Percentiles rank a stretch among this genome's conserved stretches.
Evolutionary conservation across 148 eudicot genomes (phyloP).

Genomic region (Beta vulgaris): DNA sequence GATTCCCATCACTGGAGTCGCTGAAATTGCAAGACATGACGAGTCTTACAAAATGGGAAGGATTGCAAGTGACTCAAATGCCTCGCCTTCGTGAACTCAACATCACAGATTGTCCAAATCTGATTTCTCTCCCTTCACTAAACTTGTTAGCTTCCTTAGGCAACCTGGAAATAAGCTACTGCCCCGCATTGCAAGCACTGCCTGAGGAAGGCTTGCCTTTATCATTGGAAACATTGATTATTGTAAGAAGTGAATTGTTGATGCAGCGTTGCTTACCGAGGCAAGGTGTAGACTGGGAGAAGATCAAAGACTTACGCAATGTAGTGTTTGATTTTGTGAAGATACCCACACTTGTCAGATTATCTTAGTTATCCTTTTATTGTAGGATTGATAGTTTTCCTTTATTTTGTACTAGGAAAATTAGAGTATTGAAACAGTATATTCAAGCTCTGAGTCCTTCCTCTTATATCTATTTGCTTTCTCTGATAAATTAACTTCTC

Average conservation of each 20-base stretch:
- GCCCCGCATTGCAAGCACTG: slow-evolving; percentile 19
- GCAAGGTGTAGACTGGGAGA: slow-evolving; percentile 17
- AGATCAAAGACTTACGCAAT: not conserved
- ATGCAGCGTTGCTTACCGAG: slow-evolving; percentile 7
- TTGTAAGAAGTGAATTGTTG: slow-evolving; percentile 13
- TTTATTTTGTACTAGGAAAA: too few relatives aligned
- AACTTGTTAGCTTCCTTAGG: not conserved
- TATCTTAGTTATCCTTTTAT: too few relatives aligned
- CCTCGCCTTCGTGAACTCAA: slow-evolving; percentile 7
- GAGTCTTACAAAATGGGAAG: slow-evolving; percentile 16
- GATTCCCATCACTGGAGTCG: slow-evolving; percentile 8
- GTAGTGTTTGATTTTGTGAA: slow-evolving; percentile 8
- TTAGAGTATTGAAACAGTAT: too few relatives aligned
- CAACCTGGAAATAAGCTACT: slow-evolving; percentile 3
- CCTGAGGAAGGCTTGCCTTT: slow-evolving; percentile 20
- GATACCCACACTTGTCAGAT: not conserved
- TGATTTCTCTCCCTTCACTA: slow-evolving; percentile 14
- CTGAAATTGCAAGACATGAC: slow-evolving; percentile 16
- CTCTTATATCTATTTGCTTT: too few relatives aligned
- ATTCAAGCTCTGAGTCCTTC: too few relatives aligned
- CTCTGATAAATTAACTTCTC: too few relatives aligned
- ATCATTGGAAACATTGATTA: slow-evolving; percentile 18
- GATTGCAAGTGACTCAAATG: slow-evolving; percentile 12
- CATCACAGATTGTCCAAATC: slow-evolving; percentile 11
- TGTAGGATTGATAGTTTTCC: too few relatives aligned